A percentile compares a stretch with the other conserved stretches of the same genome.
Evolutionary conservation across 768 basidiomycete species (phyloP).

Genomic region (Mycena galopus): DNA sequence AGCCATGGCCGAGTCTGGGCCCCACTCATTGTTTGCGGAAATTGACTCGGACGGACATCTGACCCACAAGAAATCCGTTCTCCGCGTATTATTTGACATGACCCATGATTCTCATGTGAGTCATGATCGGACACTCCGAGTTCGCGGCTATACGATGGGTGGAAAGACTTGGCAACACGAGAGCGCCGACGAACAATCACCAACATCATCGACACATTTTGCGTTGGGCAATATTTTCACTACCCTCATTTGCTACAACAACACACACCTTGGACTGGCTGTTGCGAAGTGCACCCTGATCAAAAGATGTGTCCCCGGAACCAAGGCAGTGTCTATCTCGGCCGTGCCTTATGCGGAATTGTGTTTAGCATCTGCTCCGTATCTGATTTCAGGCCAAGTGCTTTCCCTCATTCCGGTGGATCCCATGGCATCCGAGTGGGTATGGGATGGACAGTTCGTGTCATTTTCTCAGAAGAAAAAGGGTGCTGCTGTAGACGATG

Average conservation of each 20-base stretch:
- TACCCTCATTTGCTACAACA: background rate
- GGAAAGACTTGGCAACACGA: background rate
- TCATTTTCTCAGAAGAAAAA: background rate
- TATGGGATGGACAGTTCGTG: constrained; percentile 1
- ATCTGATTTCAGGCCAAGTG: background rate
- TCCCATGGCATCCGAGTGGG: background rate
- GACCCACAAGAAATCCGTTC: background rate
- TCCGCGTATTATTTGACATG: background rate
- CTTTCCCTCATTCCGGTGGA: background rate
- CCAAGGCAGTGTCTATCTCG: background rate
- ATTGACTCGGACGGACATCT: background rate
- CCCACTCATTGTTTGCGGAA: background rate
- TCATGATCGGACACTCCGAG: background rate
- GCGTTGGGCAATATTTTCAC: constrained; percentile 1
- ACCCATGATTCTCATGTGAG: background rate
- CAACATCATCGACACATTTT: background rate
- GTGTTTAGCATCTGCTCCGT: background rate
- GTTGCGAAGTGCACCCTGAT: constrained; percentile 1
- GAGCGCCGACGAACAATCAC: background rate
- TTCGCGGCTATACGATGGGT: background rate
- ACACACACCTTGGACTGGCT: background rate
- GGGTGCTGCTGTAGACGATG: background rate
- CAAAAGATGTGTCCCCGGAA: background rate
- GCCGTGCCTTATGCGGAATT: background rate
- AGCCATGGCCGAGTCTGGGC: background rate